Evolutionary conservation across 2,329 filamentous ascomycete genomes (phyloP).

Genomic region (Zymoseptoria tritici): DNA sequence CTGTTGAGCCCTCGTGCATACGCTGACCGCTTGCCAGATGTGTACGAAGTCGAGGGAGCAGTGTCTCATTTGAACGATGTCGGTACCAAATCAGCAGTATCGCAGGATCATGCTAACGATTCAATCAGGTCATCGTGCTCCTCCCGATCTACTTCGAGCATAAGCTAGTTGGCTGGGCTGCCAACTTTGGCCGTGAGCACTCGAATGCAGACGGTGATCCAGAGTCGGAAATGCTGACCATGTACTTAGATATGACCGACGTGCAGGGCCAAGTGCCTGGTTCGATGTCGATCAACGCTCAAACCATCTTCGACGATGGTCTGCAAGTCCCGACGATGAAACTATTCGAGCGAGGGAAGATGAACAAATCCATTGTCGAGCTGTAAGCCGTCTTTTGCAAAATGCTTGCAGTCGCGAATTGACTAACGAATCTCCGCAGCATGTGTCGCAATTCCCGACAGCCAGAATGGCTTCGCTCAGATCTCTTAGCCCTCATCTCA

Average conservation of each 20-base stretch:
- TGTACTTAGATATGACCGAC: conserved; percentile 17
- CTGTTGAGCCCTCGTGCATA: too few species aligned
- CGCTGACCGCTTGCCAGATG: conserved; percentile 4
- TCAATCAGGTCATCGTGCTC: conserved; percentile 10
- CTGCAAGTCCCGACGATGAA: conserved; percentile 24
- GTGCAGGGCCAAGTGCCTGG: conserved; percentile 24
- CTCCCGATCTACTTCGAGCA: conserved; percentile 22
- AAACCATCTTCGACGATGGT: conserved; percentile 23
- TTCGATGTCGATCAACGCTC: conserved; percentile 23
- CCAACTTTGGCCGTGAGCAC: conserved; percentile 16
- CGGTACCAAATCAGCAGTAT: neutral
- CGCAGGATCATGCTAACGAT: neutral
- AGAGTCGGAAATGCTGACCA: neutral
- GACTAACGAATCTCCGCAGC: neutral
- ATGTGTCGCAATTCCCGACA: conserved; percentile 22
- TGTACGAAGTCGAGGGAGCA: conserved; percentile 23
- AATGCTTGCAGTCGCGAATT: neutral
- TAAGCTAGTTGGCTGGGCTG: conserved; percentile 22
- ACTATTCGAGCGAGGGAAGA: conserved; percentile 22
- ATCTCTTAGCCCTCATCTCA: conserved; percentile 21
- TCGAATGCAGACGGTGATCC: neutral
- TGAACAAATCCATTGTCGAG: conserved; percentile 22
- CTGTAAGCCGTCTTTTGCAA: conserved; percentile 2
- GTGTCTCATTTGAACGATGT: conserved; percentile 23
- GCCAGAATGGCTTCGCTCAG: conserved; percentile 22